Conservation (phyloP, 1,139 yeast species). For the Blastobotrys buckinghamii region DNA sequence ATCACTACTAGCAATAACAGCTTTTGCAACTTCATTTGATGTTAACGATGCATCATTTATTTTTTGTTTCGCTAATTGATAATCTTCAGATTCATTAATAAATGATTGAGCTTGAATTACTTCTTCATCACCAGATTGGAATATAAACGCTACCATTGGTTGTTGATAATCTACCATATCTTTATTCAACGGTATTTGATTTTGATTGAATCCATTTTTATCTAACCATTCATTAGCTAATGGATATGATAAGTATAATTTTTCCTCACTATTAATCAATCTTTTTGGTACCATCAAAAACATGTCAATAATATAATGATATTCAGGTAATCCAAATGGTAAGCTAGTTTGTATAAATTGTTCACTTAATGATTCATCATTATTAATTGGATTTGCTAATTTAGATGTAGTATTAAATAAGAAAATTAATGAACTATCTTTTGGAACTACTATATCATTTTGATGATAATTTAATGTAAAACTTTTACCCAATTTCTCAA, state of each 20-base stretch:
- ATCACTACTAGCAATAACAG: slow-evolving; percentile 21
- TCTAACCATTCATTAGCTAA: slow-evolving; percentile 20
- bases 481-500: slow-evolving; percentile 16
- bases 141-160: slow-evolving; percentile 22
- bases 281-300: slow-evolving; percentile 21
- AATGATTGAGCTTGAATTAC: neutral
- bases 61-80: slow-evolving; percentile 14
- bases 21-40: slow-evolving; percentile 23
- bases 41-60: slow-evolving; percentile 18
- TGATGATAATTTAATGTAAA: slow-evolving; percentile 17
- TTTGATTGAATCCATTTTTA: slow-evolving; percentile 15
- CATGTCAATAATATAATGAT: slow-evolving; percentile 20
- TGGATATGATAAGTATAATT: slow-evolving; percentile 6
- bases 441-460: slow-evolving; percentile 19
- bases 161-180: slow-evolving; percentile 15
- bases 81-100: neutral
- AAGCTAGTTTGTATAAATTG: slow-evolving; percentile 22
- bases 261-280: neutral
- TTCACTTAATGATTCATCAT: slow-evolving; percentile 8
- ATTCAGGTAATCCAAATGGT: slow-evolving; percentile 24
- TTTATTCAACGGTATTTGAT: slow-evolving; percentile 19
- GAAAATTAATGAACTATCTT: slow-evolving; percentile 22
- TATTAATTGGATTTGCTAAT: neutral
- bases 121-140: slow-evolving; percentile 18
- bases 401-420: slow-evolving; percentile 18